Evolutionary conservation across 129 eudicot species (phyloP).

Genomic region (Daucus carota): DNA sequence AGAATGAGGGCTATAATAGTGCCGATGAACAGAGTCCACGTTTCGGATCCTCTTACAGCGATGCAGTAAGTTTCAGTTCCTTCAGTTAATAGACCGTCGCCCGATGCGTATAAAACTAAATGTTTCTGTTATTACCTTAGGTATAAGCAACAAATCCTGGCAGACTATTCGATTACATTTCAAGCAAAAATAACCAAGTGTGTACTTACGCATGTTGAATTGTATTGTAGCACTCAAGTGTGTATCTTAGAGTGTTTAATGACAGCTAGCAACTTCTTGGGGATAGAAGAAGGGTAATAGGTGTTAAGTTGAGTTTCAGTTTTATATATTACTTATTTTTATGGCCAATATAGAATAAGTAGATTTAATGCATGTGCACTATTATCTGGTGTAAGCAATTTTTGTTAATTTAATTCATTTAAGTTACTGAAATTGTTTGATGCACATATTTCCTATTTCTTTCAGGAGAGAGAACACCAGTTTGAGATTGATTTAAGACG

Average conservation of each 20-base stretch:
- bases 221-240: not conserved
- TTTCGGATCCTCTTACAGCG: constrained; percentile 60
- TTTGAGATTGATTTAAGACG: constrained; percentile 91
- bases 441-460: constrained; percentile 2
- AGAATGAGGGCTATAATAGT: constrained; percentile 92
- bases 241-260: not conserved
- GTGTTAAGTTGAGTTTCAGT: not conserved
- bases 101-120: not conserved
- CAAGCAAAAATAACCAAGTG: not conserved
- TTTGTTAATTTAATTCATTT: not conserved
- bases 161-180: not conserved
- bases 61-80: constrained; percentile 54
- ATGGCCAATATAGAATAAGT: not conserved
- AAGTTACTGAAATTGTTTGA: not conserved
- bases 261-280: not conserved
- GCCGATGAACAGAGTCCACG: constrained; percentile 86
- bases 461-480: constrained; percentile 89
- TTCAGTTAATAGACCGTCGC: not conserved
- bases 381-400: not conserved
- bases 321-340: not conserved
- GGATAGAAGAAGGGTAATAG: not conserved
- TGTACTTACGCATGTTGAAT: not conserved
- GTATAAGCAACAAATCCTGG: not conserved
- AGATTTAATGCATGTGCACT: not conserved
- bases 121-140: not conserved